Conservation (phyloP, 2,329 filamentous ascomycete genomes). For the Clonostachys sp. region DNA sequence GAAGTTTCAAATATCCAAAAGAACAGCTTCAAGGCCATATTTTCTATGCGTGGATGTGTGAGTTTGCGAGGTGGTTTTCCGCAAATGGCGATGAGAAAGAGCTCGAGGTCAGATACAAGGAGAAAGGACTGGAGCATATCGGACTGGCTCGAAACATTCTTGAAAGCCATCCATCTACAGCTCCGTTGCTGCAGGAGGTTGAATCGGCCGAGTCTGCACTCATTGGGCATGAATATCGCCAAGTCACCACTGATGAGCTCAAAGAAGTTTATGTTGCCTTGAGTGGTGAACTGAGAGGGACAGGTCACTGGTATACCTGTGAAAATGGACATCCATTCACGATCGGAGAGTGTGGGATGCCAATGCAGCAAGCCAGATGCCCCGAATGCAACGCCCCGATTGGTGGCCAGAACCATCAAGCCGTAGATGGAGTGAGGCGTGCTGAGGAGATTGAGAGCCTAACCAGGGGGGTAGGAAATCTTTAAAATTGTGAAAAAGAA, state of each 20-base stretch:
- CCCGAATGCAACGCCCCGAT: slow-evolving; percentile 56
- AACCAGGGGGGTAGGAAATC: no score
- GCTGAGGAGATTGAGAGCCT: background rate
- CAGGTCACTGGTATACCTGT: slow-evolving; percentile 60
- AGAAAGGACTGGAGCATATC: slow-evolving; percentile 7
- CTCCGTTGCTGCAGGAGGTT: slow-evolving; percentile 35
- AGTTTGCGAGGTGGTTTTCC: slow-evolving; percentile 16
- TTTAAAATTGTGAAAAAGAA: no score
- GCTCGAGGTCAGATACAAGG: background rate
- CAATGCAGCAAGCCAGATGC: slow-evolving; percentile 56
- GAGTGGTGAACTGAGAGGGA: slow-evolving; percentile 40
- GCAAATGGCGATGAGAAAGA: background rate
- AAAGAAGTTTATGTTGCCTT: slow-evolving; percentile 45
- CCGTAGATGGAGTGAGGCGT: background rate
- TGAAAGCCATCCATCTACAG: slow-evolving; percentile 14
- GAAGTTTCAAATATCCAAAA: slow-evolving; percentile 22
- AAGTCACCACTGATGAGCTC: slow-evolving; percentile 46
- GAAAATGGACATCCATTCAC: slow-evolving; percentile 49
- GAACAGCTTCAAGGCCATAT: slow-evolving; percentile 46
- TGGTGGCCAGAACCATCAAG: slow-evolving; percentile 46
- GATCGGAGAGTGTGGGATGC: slow-evolving; percentile 62
- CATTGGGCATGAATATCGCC: slow-evolving; percentile 36
- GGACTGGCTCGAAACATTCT: slow-evolving; percentile 10
- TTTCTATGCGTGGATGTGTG: slow-evolving; percentile 41
- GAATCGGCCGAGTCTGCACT: slow-evolving; percentile 40